Percentiles rank a stretch among this genome's conserved stretches.
These are phyloP conservation scores for Paracorniculantispora psalliotae DNA, from an alignment of 2,329 filamentous ascomycete genomes.

Conservation along the genomic window DNA sequence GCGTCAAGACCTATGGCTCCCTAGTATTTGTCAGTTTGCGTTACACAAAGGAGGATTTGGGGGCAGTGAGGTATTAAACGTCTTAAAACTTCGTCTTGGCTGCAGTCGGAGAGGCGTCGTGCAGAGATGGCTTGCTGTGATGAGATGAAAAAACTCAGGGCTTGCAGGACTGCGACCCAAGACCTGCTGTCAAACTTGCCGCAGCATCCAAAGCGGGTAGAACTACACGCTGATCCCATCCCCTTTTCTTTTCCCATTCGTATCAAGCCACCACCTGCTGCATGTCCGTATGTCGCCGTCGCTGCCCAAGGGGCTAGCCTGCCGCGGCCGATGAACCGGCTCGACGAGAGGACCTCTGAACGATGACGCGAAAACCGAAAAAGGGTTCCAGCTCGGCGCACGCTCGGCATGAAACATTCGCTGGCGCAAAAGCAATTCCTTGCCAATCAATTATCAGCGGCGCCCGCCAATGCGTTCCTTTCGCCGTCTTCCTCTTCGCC, in stretches of 20 bases:
- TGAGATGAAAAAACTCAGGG: not conserved
- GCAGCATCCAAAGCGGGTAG: not conserved
- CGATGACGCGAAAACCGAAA: not conserved
- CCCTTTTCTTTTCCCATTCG: not conserved
- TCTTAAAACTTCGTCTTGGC: not conserved
- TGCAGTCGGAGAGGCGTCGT: not conserved
- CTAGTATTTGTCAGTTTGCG: not conserved
- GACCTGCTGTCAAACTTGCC: not conserved
- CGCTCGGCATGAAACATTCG: not conserved
- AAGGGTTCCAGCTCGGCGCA: not conserved
- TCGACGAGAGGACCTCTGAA: not conserved
- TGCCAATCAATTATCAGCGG: not conserved
- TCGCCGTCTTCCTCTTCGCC: not conserved
- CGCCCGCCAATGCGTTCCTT: not conserved
- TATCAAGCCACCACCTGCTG: not conserved
- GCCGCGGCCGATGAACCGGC: not conserved
- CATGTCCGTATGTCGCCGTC: not conserved
- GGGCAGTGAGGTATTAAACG: not conserved
- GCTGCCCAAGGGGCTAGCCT: not conserved
- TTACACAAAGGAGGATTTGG: slow-evolving; percentile 3
- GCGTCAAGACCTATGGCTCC: not conserved
- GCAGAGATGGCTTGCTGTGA: not conserved
- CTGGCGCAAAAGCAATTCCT: not conserved
- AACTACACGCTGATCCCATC: not conserved
- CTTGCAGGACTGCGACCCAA: not conserved